Evolutionary conservation across 805 yeast genomes (phyloP).

Genomic region (Vanderwaltozyma tropicalis): DNA sequence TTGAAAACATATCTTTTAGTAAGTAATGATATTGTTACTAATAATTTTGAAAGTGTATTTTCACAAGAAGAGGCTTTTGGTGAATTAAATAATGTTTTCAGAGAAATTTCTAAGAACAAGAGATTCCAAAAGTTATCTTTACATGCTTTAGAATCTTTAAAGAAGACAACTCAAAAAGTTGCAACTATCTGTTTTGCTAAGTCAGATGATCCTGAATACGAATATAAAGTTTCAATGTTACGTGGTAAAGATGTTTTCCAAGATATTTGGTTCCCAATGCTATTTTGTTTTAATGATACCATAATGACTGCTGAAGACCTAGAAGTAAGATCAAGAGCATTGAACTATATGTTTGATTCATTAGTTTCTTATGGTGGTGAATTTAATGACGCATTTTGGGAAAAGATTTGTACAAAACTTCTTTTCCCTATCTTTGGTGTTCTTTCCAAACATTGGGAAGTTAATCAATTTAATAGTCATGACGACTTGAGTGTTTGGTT

Average conservation of each 20-base stretch:
- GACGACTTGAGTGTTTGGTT: constrained; percentile 94
- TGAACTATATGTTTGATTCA: constrained; percentile 72
- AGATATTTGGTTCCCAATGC: constrained; percentile 77
- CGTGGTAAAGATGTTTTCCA: constrained; percentile 36
- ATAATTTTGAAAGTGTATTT: constrained; percentile 51
- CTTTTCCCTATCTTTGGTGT: constrained; percentile 86
- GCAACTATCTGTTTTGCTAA: constrained; percentile 34
- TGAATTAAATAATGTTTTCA: constrained; percentile 63
- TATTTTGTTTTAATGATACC: constrained; percentile 75
- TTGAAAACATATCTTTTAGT: constrained; percentile 53
- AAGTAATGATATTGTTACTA: constrained; percentile 44
- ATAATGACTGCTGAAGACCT: constrained; percentile 90
- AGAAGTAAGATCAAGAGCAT: constrained; percentile 85
- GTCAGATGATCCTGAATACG: constrained; percentile 8
- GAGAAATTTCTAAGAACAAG: constrained; percentile 75
- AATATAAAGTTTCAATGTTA: constrained; percentile 13
- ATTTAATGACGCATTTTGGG: constrained; percentile 75
- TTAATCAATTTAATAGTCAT: constrained; percentile 52
- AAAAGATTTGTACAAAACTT: constrained; percentile 60
- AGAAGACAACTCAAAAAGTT: constrained; percentile 47
- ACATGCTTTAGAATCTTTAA: constrained; percentile 68
- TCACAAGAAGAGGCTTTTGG: constrained; percentile 54
- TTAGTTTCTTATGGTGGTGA: constrained; percentile 68
- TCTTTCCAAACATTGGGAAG: constrained; percentile 64
- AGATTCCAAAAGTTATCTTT: constrained; percentile 71